Percentiles rank a stretch among this genome's conserved stretches.
These are phyloP conservation scores for Aspergillus pseudoglaucus DNA, from an alignment of 2,329 filamentous ascomycete genomes.

Conservation along the genomic window DNA sequence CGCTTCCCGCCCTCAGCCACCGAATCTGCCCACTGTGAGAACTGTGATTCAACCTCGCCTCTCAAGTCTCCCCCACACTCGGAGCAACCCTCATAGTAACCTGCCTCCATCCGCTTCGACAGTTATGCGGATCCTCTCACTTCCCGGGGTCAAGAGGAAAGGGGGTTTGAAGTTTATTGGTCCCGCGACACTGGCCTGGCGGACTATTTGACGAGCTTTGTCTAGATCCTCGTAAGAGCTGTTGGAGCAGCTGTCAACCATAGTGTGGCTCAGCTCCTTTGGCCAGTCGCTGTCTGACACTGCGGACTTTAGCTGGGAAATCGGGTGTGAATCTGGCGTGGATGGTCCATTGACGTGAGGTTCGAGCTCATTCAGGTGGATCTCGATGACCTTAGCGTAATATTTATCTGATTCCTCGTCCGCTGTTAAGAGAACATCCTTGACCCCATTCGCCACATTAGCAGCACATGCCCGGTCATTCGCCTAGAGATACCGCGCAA, in stretches of 20 bases:
- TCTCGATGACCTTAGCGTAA: constrained; percentile 88
- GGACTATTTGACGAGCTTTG: constrained; percentile 59
- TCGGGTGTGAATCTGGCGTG: constrained; percentile 89
- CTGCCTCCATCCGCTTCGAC: constrained; percentile 64
- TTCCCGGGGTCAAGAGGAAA: constrained; percentile 89
- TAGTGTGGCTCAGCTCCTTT: constrained; percentile 82
- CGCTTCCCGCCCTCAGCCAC: constrained; percentile 31
- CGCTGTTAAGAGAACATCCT: constrained; percentile 58
- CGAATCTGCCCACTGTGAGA: constrained; percentile 25
- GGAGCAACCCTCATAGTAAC: constrained; percentile 24
- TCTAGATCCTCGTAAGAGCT: constrained; percentile 70
- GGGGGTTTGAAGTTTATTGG: constrained; percentile 82
- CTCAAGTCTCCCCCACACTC: constrained; percentile 20
- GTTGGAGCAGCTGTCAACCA: constrained; percentile 97
- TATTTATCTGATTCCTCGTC: constrained; percentile 69
- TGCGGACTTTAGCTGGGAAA: constrained; percentile 87
- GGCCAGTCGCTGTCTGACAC: constrained; percentile 90
- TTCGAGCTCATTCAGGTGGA: constrained; percentile 85
- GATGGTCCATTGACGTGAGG: constrained; percentile 97
- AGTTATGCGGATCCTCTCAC: constrained; percentile 87
- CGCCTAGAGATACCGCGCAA: constrained; percentile 85
- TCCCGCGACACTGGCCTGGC: constrained; percentile 72
- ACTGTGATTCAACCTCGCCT: constrained; percentile 26
- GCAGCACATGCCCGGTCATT: constrained; percentile 84
- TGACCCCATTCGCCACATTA: constrained; percentile 39